phyloP scores from a whole-genome alignment of 2,329 filamentous ascomycete species.

The Madurella fahalii region DNA sequence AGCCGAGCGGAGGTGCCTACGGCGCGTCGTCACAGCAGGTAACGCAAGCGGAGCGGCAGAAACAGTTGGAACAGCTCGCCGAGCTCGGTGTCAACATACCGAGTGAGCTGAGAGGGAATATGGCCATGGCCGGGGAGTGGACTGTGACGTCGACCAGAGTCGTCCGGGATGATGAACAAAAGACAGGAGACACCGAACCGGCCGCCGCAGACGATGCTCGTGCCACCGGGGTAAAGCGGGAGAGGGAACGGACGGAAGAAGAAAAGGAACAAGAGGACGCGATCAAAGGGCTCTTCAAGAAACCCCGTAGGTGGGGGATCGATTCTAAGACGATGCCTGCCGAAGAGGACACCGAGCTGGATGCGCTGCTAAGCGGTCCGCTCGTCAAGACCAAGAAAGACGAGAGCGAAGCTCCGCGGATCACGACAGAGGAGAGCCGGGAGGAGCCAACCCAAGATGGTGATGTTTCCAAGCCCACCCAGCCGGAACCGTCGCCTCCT shows the following conservation, averaged over 20 bases:
- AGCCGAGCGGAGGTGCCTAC: conserved; percentile 3
- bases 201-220: conserved; percentile 35
- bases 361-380: conserved; percentile 51
- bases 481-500: conserved; percentile 2
- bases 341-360: conserved; percentile 54
- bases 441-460: conserved; percentile 3
- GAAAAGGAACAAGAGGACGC: conserved; percentile 59
- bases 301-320: conserved; percentile 51
- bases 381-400: conserved; percentile 30
- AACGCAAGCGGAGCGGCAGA: conserved; percentile 66
- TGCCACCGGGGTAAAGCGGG: conserved; percentile 47
- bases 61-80: conserved; percentile 81
- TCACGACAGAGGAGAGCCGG: conserved; percentile 39
- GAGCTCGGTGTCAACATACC: conserved; percentile 84
- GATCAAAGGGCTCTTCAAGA: conserved; percentile 57
- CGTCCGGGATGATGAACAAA: conserved; percentile 43
- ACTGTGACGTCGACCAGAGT: conserved; percentile 63
- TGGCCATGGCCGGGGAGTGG: conserved; percentile 91
- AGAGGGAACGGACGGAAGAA: conserved; percentile 53
- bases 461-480: conserved; percentile 1
- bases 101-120: conserved; percentile 68
- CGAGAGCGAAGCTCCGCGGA: conserved; percentile 26
- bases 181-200: conserved; percentile 31
- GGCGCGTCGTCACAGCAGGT: conserved; percentile 34
- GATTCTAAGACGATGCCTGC: conserved; percentile 47